phyloP scores from a whole-genome alignment of 805 yeast species.

The Teunomyces funiuensis region DNA sequence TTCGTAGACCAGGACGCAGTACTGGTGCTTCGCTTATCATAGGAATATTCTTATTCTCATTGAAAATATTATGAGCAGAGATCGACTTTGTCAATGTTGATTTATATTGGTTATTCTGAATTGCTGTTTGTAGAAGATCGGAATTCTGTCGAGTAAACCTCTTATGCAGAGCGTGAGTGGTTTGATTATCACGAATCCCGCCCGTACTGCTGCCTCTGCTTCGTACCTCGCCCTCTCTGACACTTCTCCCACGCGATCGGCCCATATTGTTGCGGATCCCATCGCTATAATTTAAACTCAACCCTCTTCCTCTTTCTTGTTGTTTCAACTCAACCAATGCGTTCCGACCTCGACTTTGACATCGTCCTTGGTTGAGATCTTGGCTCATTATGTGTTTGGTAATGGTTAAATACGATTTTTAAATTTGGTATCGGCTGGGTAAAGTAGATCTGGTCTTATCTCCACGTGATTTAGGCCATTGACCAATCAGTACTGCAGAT shows the following conservation, averaged over 20 bases:
- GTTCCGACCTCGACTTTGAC: not conserved
- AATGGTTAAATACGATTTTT: not conserved
- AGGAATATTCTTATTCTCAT: conserved; percentile 9
- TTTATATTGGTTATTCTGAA: conserved; percentile 14
- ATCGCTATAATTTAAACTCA: not conserved
- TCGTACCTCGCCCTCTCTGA: not conserved
- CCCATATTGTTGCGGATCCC: not conserved
- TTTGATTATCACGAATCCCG: not conserved
- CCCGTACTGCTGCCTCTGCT: not conserved
- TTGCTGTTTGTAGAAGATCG: conserved; percentile 14
- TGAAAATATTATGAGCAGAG: conserved; percentile 9
- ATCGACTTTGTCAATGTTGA: conserved; percentile 11
- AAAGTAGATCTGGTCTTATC: not conserved
- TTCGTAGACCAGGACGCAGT: conserved; percentile 11
- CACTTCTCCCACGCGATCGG: not conserved
- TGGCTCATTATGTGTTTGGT: not conserved
- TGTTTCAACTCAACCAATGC: not conserved
- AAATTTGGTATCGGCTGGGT: not conserved
- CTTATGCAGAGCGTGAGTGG: not conserved
- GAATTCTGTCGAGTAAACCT: conserved; percentile 5
- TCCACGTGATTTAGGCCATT: not conserved
- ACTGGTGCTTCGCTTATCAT: conserved; percentile 9
- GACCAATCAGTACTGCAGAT: not conserved
- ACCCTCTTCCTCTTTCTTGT: not conserved
- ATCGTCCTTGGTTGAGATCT: not conserved